Evolutionary conservation across 73 alveolate genomes (phyloP), one percentile per base, ranked within the genome.

Genomic region (Uronychia binucleata): DNA sequence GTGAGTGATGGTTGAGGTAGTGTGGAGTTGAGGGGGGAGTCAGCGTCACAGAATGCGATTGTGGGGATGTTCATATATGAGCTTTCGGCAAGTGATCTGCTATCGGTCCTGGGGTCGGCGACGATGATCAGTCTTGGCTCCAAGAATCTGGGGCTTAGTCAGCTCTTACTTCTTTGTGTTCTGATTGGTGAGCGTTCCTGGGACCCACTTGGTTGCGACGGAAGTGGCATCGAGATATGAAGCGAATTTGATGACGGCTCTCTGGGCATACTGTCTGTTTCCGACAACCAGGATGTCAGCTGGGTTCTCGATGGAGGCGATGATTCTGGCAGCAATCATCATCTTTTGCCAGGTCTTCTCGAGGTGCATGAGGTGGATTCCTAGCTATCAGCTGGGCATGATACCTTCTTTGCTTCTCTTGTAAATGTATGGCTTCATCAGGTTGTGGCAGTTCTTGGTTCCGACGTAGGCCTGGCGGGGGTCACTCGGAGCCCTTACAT

Each of bases 241-340:
- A 58, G 99, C 98, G 90, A 94, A 98, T 93, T 98, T 98, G 88
- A 96, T 95, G 88, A 97, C 98, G 28, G 99, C 99, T 97, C 99
- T 96, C 88, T 98, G 97, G 57, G 98, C 99, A 77, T 88, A 85
- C 80, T 84, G 91, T 87, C 99, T 97, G 90, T 90, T 85, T 85
- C 96, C 84, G 78, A 95, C 96, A 34, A 89, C 98, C 85, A 95
- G 83, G 83, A 95, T 91, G 85, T 95, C 98, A 46, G 88, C 86
- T 11, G 97, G 97, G 88, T 94, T 94, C 88, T 88, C 92, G 83
- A 94, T 90, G 85, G 98, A 97, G 59, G 95, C 98, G 83, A 94
- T 94, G 89, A 94, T 85, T 77, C 96, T 90, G 59, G 98, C 98
- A n/a, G 98, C 98, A 80, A 86, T 58, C 97, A 89, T 93, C 82